Percentiles rank a stretch among this genome's conserved stretches.
Evolutionary conservation across 768 basidiomycete species (phyloP).

Genomic region (Trametes meyenii): DNA sequence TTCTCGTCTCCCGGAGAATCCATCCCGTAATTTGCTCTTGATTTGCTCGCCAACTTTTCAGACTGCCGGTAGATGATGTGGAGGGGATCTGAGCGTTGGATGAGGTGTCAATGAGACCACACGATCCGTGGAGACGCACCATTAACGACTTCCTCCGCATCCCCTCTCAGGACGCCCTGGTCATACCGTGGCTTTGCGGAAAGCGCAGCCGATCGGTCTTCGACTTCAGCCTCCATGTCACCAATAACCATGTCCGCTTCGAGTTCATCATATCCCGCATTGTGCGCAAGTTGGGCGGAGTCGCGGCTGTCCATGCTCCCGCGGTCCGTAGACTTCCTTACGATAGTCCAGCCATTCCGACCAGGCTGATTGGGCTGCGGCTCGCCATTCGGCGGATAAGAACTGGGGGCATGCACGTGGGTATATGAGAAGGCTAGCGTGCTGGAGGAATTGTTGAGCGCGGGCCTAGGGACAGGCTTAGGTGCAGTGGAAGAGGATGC

Average conservation of each 20-base stretch:
- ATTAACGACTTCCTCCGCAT: slow-evolving; percentile 75
- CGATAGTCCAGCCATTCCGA: slow-evolving; percentile 80
- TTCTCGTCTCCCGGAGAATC: slow-evolving; percentile 39
- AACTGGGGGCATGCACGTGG: slow-evolving; percentile 73
- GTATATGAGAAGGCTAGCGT: slow-evolving; percentile 82
- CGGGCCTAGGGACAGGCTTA: slow-evolving; percentile 54
- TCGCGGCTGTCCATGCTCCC: slow-evolving; percentile 31
- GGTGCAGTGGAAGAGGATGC: slow-evolving; percentile 47
- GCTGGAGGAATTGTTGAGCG: slow-evolving; percentile 58
- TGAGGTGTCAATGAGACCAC: slow-evolving; percentile 32
- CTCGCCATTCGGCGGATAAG: slow-evolving; percentile 65
- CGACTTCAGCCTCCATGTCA: slow-evolving; percentile 66
- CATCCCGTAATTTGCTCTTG: background rate
- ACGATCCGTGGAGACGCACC: slow-evolving; percentile 49
- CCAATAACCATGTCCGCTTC: slow-evolving; percentile 79
- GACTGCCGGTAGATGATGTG: slow-evolving; percentile 46
- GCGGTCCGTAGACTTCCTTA: slow-evolving; percentile 47
- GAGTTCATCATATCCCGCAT: slow-evolving; percentile 59
- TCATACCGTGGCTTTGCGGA: slow-evolving; percentile 45
- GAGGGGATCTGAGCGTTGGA: slow-evolving; percentile 54
- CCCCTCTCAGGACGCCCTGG: slow-evolving; percentile 57
- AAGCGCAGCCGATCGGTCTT: slow-evolving; percentile 33
- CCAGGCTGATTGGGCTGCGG: slow-evolving; percentile 35
- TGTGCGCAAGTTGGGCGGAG: slow-evolving; percentile 26
- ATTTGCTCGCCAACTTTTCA: slow-evolving; percentile 34